Evolutionary conservation across 805 yeast species (phyloP).

Genomic region (Sugiyamaella floridensis): DNA sequence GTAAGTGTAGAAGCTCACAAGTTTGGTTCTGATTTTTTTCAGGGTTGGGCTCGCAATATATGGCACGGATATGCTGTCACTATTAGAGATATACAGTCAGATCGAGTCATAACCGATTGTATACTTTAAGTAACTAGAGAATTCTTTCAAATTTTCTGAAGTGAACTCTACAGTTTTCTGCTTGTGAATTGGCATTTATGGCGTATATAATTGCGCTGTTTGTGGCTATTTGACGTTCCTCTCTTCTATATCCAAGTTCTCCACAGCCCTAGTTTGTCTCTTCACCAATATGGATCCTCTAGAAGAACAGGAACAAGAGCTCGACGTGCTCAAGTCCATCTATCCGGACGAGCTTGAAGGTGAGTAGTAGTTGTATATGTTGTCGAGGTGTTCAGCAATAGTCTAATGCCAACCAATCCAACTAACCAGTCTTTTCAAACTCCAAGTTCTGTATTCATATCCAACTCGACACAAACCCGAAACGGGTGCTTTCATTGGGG

Average conservation of each 20-base stretch:
- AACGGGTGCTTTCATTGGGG: constrained; percentile 47
- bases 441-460: constrained; percentile 51
- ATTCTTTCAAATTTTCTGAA: too few relatives aligned
- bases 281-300: constrained; percentile 50
- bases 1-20: neutral
- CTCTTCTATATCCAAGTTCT: neutral
- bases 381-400: too few relatives aligned
- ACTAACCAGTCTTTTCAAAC: constrained; percentile 32
- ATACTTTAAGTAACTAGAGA: too few relatives aligned
- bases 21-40: neutral
- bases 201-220: too few relatives aligned
- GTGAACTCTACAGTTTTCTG: neutral
- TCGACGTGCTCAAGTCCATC: constrained; percentile 82
- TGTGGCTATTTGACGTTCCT: too few relatives aligned
- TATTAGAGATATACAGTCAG: too few relatives aligned
- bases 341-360: constrained; percentile 78
- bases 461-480: constrained; percentile 60
- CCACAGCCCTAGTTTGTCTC: neutral
- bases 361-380: constrained; percentile 5
- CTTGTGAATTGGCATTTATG: neutral
- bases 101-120: too few relatives aligned
- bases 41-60: neutral
- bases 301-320: constrained; percentile 84
- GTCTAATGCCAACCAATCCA: too few relatives aligned
- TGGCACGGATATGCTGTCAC: too few relatives aligned